Base-by-base conservation (phyloP, 495 filamentous ascomycete genomes). In the Xylaria cubensis region DNA sequence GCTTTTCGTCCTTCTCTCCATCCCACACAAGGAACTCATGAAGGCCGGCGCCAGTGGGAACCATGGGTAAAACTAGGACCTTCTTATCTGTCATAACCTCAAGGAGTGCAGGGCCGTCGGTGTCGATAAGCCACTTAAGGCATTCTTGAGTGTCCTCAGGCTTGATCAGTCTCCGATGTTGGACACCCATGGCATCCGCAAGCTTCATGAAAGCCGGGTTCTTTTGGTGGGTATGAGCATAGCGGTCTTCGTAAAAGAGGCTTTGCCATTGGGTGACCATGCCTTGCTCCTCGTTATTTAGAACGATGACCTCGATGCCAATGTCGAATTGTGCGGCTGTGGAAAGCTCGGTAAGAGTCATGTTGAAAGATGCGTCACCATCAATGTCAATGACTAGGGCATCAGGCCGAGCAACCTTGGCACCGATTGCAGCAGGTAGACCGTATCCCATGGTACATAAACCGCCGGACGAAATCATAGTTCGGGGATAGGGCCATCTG, bases 211-310 rank as follows among this genome's bases (percentile, higher is more conserved):
- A 96, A 76, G 96, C 90, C 4, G 94, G 92, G 79, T 97, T 97
- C 78, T 89, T 89, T 80, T 97, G 93, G 77, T 97, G 95, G 3
- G 93, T 97, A 78, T 97, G 94, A 26, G 94, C 90, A 80, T 95
- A 97, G 64, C 95, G 90, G 76, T 97, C 93, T 74, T 96, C 90
- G 82, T 96, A 98, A 84, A 97, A 97, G 58, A 97, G 86, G 73
- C 90, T 91, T 80, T 97, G 95, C 93, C 94, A 97, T 82, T 98
- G 94, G 4, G 95, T 97, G 4, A 98, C 94, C 95, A 98, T 98
- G 67, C 92, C 92, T 81, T 97, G 95, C 80, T 97, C 94, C 82
- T 97, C 95, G 79, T 98, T 98, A 82, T 98, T 98, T 6, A 98
- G 82, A 53, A 98, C 84, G 72, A 98, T 90, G 63, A 98, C 85